These are phyloP conservation scores for Rhodosporidiobolus sp. DNA, from an alignment of 768 basidiomycete species.

Conservation along the genomic window DNA sequence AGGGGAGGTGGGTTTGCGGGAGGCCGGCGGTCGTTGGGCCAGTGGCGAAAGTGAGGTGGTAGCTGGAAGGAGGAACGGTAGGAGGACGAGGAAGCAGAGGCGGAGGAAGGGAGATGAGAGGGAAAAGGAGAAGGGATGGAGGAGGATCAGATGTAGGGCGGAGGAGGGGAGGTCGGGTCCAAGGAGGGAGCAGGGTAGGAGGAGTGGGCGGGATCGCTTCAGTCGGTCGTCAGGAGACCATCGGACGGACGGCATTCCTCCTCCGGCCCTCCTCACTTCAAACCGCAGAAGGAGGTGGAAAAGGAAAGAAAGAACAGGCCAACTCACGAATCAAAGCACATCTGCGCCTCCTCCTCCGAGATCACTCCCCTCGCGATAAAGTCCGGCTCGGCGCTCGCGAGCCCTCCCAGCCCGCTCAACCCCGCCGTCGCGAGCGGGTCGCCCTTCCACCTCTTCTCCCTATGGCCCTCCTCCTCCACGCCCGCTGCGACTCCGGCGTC, in stretches of 20 bases:
- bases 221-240: slow-evolving; percentile 4
- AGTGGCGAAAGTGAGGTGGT: slow-evolving; percentile 27
- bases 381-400: slow-evolving; percentile 6
- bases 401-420: background rate
- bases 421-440: background rate
- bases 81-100: background rate
- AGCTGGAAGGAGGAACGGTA: slow-evolving; percentile 3
- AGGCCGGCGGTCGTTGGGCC: background rate
- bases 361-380: slow-evolving; percentile 36
- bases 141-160: background rate
- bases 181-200: background rate
- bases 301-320: background rate
- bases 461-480: background rate
- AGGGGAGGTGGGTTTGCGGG: slow-evolving; percentile 14
- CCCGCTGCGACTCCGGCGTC: background rate
- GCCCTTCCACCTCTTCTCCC: slow-evolving; percentile 34
- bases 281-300: no score
- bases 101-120: background rate
- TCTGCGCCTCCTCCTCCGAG: slow-evolving; percentile 31
- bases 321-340: slow-evolving; percentile 35
- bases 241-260: background rate
- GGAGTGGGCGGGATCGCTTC: background rate
- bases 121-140: background rate
- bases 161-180: background rate
- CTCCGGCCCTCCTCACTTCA: background rate